Evolutionary conservation across 2,329 filamentous ascomycete species (phyloP), one percentile per base, ranked within the genome.

Genomic region (Colletotrichum siamense): DNA sequence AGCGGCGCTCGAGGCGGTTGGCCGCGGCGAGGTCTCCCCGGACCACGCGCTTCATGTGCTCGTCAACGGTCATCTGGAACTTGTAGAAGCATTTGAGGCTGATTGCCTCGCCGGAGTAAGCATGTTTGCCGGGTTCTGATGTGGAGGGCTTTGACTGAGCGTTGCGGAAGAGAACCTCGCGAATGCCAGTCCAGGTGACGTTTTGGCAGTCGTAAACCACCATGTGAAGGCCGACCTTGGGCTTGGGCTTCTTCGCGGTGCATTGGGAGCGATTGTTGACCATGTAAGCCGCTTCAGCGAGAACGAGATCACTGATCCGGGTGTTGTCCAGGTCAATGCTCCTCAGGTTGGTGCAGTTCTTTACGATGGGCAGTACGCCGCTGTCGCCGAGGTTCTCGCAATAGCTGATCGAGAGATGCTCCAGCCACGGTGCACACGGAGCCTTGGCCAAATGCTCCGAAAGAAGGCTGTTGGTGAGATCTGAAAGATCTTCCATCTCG

Each of bases 261-360:
- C 85, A 86, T 68, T 82, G 80, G 3, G 88, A 85, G 88, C 95
- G 94, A 69, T 89, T 88, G 72, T 93, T 92, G 18, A 98, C 91
- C 87, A 95, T 94, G n/a, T 91, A 88, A 10, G 96, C 95, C 3
- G 96, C 95, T 87, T 98, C 96, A 73, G 93, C 91, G 12, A 99
- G 91, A 6, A 95, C 93, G 3, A 98, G 90, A 81, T 99, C 95
- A 18, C 95, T 96, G 78, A 98, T 92, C 63, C 95, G 93, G 0
- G 96, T 99, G 83, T 99, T 99, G 86, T 99, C 97, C 89, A 99
- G 93, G 69, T 98, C 95, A 16, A 98, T 87, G 34, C 90, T 95
- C 64, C 89, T 88, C 16, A 99, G 89, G 16, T 87, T 89, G 0
- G 90, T 89, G 83, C 96, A 98, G 34, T 89, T 91, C 81, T 95